Base-by-base conservation (phyloP, 208 protist genomes). In the Leishmania mexicana region DNA sequence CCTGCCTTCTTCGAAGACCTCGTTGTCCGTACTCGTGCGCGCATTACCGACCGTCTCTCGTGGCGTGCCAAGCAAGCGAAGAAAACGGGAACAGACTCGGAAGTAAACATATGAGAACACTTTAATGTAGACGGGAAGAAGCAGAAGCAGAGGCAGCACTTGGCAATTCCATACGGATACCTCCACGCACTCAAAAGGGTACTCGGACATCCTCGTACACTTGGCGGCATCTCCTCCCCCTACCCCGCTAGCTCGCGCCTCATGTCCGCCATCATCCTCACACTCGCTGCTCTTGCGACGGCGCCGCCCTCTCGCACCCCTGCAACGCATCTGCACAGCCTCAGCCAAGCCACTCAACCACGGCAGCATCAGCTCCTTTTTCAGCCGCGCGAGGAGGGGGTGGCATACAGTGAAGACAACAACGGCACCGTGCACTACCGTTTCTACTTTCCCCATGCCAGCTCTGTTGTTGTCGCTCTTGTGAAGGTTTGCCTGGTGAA, bases 351-450 rank as follows among this genome's bases (percentile, higher is more conserved):
- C 53, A 15, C 75, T 31, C 75, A 45, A 19, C 4, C 75, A 68
- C 60, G 31, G 49, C 60, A 80, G 45, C 76, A 38, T 64, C 74
- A 57, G 35, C 60, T 60, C 45, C 19, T 70, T 42, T 67, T 74
- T 15, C 53, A 1, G 2, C 60, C 53, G 13, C 62, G 40, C 19
- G 60, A 62, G 4, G 83, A 87, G 60, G 86, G 83, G 13, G 80
- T 86, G 31, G 82, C 67, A 10, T 81, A 79, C 70, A 53, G 40
- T 28, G 68, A 68, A 38, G 76, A 83, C 62, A 60, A 35, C 40
- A 31, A 54, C 49, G 80, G 83, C 35, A 82, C 68, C 51, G 86
- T 83, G n/a, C 81, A 85, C 49, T 81, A 75, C 60, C 76, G 51
- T 73, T 87, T 89, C 54, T 21, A 35, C 70, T 73, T 84, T 57